Evolutionary conservation across 2,329 filamentous ascomycete genomes (phyloP).

Genomic region (Cercospora nicotianae): DNA sequence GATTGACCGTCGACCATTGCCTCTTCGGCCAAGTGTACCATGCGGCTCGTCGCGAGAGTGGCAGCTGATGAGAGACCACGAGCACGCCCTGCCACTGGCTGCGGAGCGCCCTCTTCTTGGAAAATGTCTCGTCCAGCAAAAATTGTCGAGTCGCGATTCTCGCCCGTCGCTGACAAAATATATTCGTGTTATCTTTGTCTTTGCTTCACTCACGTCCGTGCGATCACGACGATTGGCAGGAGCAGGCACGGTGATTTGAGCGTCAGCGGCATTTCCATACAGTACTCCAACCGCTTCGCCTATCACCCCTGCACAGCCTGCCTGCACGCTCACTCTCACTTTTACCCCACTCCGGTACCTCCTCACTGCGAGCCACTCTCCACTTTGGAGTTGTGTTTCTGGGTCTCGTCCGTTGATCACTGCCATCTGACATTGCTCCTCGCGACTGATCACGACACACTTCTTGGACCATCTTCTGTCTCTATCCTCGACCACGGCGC

Average conservation of each 20-base stretch:
- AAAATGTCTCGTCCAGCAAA: conserved; percentile 3
- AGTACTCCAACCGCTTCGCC: no score
- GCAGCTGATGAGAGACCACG: conserved; percentile 9
- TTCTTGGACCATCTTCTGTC: background rate
- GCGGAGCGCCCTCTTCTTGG: background rate
- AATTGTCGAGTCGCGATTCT: background rate
- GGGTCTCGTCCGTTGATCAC: background rate
- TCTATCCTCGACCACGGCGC: background rate
- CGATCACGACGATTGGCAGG: background rate
- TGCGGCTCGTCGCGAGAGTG: conserved; percentile 12
- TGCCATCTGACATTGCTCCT: background rate
- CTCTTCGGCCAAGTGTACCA: no score
- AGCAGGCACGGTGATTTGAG: background rate
- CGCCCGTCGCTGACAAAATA: background rate
- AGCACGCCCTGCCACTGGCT: background rate
- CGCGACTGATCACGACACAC: background rate
- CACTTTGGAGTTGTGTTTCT: background rate
- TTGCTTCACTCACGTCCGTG: background rate
- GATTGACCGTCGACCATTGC: no score
- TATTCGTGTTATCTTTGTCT: background rate
- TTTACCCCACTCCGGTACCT: background rate
- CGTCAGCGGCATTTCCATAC: no score
- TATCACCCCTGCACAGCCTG: background rate
- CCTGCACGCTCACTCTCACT: background rate
- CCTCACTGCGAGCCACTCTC: background rate